phyloP scores from a whole-genome alignment of 768 basidiomycete species.

The Tulasnella sp. region DNA sequence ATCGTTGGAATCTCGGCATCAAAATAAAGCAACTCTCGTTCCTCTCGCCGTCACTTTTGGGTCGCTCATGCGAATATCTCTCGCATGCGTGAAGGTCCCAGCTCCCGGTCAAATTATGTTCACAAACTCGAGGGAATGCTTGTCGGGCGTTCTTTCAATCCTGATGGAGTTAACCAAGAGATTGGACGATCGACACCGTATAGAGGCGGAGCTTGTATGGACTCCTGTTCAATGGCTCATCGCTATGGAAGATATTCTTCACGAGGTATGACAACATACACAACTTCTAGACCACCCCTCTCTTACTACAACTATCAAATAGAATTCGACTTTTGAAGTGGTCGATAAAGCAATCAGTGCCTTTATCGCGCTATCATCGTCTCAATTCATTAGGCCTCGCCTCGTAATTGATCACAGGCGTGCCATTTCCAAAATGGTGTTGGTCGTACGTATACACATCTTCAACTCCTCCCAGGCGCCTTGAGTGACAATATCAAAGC shows the following conservation, averaged over 20 bases:
- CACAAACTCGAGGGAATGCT: slow-evolving; percentile 49
- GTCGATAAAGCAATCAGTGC: slow-evolving; percentile 62
- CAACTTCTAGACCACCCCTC: neutral
- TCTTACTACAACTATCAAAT: neutral
- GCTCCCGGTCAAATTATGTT: neutral
- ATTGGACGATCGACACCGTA: neutral
- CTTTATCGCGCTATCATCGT: slow-evolving; percentile 54
- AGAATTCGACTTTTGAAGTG: slow-evolving; percentile 63
- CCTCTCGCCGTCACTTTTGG: slow-evolving; percentile 62
- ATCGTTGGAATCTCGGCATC: slow-evolving; percentile 32
- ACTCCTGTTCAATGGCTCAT: slow-evolving; percentile 61
- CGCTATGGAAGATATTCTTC: slow-evolving; percentile 51
- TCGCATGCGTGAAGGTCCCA: slow-evolving; percentile 42
- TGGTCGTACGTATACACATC: slow-evolving; percentile 40
- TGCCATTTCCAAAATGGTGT: slow-evolving; percentile 59
- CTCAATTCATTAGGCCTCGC: slow-evolving; percentile 50
- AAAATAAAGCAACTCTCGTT: slow-evolving; percentile 35
- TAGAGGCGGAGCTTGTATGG: slow-evolving; percentile 45
- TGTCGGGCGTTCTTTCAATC: slow-evolving; percentile 53
- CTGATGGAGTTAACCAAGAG: slow-evolving; percentile 36
- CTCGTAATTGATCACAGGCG: slow-evolving; percentile 54
- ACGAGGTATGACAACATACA: slow-evolving; percentile 46
- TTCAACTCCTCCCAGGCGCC: neutral
- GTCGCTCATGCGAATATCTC: slow-evolving; percentile 50
- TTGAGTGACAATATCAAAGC: slow-evolving; percentile 25